A percentile compares a stretch with the other conserved stretches of the same genome.
These are phyloP conservation scores for Saururus chinensis DNA, from an alignment of 164 flowering plant genomes.

Conservation along the genomic window DNA sequence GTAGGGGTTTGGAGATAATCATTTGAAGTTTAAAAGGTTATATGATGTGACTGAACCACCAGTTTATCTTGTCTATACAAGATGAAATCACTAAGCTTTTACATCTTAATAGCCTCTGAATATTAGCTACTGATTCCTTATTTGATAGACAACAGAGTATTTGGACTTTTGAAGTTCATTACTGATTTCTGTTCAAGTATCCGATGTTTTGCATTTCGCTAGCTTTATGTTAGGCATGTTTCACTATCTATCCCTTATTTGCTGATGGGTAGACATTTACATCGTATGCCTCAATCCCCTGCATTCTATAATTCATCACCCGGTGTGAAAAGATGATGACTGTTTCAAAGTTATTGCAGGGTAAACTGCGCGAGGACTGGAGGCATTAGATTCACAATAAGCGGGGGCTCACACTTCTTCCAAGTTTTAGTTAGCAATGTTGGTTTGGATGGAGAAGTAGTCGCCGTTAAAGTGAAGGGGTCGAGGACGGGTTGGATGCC, in stretches of 20 bases:
- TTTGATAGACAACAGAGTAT: no score
- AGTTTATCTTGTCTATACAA: not conserved
- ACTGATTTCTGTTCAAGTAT: no score
- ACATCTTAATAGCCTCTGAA: not conserved
- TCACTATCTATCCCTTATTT: no score
- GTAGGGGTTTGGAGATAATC: not conserved
- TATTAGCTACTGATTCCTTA: no score
- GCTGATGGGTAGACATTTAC: no score
- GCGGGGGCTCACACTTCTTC: slow-evolving; percentile 41
- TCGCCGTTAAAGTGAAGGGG: slow-evolving; percentile 73
- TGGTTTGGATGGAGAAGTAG: slow-evolving; percentile 59
- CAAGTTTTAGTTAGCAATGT: slow-evolving; percentile 71
- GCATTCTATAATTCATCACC: no score
- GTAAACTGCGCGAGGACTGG: slow-evolving; percentile 56
- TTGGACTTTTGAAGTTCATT: no score
- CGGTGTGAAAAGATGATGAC: no score
- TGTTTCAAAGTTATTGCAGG: slow-evolving; percentile 26
- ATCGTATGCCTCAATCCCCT: no score
- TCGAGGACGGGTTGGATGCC: slow-evolving; percentile 79
- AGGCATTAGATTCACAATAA: slow-evolving; percentile 55
- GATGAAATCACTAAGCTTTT: not conserved
- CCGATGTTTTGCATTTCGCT: no score
- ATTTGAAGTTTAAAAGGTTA: not conserved
- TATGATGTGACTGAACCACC: not conserved
- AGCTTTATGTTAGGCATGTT: no score